A percentile compares a stretch with the other conserved stretches of the same genome.
Evolutionary conservation across 2,329 filamentous ascomycete genomes (phyloP).

Genomic region (Didymella exigua): DNA sequence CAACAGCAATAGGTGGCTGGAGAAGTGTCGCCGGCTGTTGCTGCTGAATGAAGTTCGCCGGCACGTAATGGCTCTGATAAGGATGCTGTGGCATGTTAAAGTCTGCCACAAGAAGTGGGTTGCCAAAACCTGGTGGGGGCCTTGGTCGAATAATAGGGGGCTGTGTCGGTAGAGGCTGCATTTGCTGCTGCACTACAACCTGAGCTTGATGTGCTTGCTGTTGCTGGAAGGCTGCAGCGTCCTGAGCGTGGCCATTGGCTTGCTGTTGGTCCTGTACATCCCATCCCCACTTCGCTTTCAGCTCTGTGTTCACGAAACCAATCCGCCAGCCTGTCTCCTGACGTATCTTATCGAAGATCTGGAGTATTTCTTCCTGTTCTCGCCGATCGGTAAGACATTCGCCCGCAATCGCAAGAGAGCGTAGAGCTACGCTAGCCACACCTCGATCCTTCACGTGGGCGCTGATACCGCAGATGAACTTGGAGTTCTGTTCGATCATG

Average conservation of each 20-base stretch:
- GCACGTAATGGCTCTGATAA: conserved; percentile 80
- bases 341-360: conserved; percentile 76
- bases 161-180: conserved; percentile 22
- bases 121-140: conserved; percentile 62
- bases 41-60: conserved; percentile 62
- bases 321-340: conserved; percentile 80
- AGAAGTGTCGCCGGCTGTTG: conserved; percentile 29
- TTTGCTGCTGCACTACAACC: conserved; percentile 13
- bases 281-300: conserved; percentile 82
- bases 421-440: conserved; percentile 77
- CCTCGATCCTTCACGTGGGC: conserved; percentile 82
- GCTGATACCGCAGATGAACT: conserved; percentile 86
- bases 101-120: conserved; percentile 74
- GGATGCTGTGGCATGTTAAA: conserved; percentile 80
- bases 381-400: conserved; percentile 69
- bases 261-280: conserved; percentile 49
- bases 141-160: conserved; percentile 24
- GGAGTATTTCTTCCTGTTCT: conserved; percentile 81
- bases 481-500: conserved; percentile 74
- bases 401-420: conserved; percentile 77
- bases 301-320: conserved; percentile 70
- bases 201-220: conserved; percentile 26
- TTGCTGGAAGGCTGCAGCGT: conserved; percentile 31
- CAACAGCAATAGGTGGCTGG: conserved; percentile 26
- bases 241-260: conserved; percentile 20